Conservation (phyloP, 2,329 filamentous ascomycete species). For the Thielaviopsis musarum region DNA sequence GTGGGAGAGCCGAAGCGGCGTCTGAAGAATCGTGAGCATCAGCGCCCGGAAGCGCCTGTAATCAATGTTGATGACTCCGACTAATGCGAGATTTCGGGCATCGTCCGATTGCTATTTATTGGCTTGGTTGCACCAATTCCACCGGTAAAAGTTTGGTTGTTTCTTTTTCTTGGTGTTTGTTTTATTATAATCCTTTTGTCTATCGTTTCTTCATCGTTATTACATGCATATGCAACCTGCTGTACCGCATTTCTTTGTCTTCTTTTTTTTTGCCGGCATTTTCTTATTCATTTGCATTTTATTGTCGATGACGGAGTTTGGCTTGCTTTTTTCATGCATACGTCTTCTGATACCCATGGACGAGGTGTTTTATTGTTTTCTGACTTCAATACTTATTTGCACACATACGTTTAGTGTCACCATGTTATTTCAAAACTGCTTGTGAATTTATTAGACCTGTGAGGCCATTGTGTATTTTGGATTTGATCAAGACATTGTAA, state of each 20-base stretch:
- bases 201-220: no score
- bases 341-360: neutral
- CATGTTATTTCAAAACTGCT: neutral
- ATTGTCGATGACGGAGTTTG: neutral
- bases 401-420: neutral
- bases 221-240: neutral
- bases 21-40: neutral
- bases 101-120: neutral
- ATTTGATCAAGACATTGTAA: neutral
- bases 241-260: neutral
- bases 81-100: neutral
- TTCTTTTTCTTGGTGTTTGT: neutral
- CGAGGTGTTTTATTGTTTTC: neutral
- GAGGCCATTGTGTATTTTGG: slow-evolving; percentile 3
- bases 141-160: neutral
- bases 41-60: neutral
- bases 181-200: no score
- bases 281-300: neutral
- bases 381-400: neutral
- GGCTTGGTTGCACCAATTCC: no score
- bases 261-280: neutral
- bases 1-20: neutral
- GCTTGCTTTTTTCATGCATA: neutral
- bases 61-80: neutral
- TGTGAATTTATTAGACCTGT: neutral